Evolutionary conservation across 495 filamentous ascomycete species (phyloP).

Genomic region (Niebla homalea): DNA sequence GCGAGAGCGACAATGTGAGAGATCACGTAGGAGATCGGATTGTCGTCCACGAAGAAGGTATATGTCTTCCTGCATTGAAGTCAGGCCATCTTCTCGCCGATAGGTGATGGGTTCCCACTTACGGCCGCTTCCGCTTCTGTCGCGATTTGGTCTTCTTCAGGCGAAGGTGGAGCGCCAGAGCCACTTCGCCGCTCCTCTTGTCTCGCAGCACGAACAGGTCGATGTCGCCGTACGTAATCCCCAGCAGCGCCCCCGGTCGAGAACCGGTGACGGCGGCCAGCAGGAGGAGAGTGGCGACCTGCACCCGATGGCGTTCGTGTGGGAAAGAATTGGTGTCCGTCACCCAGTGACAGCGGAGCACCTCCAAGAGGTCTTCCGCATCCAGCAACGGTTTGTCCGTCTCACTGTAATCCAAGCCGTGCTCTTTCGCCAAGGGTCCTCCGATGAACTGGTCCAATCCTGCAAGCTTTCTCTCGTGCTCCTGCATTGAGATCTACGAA

Average conservation of each 20-base stretch:
- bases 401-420: neutral
- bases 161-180: neutral
- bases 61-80: constrained; percentile 2
- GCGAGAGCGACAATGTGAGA: constrained; percentile 13
- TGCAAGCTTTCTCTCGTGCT: neutral
- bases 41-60: constrained; percentile 4
- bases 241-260: neutral
- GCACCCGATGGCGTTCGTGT: constrained; percentile 5
- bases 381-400: constrained; percentile 7
- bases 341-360: constrained; percentile 5
- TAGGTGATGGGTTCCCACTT: neutral
- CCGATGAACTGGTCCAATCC: neutral
- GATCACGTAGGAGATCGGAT: constrained; percentile 6
- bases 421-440: constrained; percentile 1
- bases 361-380: too few relatives aligned
- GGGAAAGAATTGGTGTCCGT: constrained; percentile 5
- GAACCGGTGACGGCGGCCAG: constrained; percentile 2
- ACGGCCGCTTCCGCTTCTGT: too few relatives aligned
- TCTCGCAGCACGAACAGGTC: constrained; percentile 8
- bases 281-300: constrained; percentile 5
- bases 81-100: neutral
- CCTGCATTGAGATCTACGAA: neutral
- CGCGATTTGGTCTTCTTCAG: neutral
- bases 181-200: constrained; percentile 1
- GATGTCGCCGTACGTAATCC: constrained; percentile 3